Evolutionary conservation across 2,329 filamentous ascomycete genomes (phyloP).

Genomic region (Bipolaris bicolor): DNA sequence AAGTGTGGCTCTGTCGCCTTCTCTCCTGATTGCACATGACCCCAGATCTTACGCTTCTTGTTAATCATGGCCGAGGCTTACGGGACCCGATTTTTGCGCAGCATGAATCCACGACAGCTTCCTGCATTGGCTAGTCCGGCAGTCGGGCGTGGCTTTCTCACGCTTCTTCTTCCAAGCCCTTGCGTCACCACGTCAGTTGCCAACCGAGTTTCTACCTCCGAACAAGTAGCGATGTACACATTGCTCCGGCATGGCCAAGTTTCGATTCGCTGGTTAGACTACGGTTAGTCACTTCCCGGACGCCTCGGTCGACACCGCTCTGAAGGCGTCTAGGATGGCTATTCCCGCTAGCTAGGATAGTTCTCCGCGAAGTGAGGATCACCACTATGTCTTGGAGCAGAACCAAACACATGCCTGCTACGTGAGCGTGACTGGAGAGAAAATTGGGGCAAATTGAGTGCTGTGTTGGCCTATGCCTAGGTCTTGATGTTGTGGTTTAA

Average conservation of each 20-base stretch:
- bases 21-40: slow-evolving; percentile 8
- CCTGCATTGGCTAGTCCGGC: slow-evolving; percentile 4
- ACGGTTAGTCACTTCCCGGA: slow-evolving; percentile 21
- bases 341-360: slow-evolving; percentile 6
- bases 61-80: slow-evolving; percentile 8
- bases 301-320: slow-evolving; percentile 29
- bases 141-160: slow-evolving; percentile 8
- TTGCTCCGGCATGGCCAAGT: background rate
- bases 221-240: slow-evolving; percentile 29
- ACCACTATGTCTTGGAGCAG: slow-evolving; percentile 21
- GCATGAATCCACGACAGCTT: slow-evolving; percentile 8
- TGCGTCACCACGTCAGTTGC: slow-evolving; percentile 29
- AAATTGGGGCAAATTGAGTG: slow-evolving; percentile 9
- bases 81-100: background rate
- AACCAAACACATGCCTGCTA: slow-evolving; percentile 14
- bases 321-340: slow-evolving; percentile 12
- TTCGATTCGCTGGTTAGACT: slow-evolving; percentile 11
- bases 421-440: slow-evolving; percentile 4
- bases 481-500: slow-evolving; percentile 4
- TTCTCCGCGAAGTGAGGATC: slow-evolving; percentile 13
- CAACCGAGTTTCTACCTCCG: slow-evolving; percentile 13
- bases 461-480: slow-evolving; percentile 1
- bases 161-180: slow-evolving; percentile 15
- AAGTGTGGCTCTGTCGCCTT: slow-evolving; percentile 26
- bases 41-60: slow-evolving; percentile 8